Conservation (phyloP, 371 early-diverging fungal species). For the Rhizopus sp. region DNA sequence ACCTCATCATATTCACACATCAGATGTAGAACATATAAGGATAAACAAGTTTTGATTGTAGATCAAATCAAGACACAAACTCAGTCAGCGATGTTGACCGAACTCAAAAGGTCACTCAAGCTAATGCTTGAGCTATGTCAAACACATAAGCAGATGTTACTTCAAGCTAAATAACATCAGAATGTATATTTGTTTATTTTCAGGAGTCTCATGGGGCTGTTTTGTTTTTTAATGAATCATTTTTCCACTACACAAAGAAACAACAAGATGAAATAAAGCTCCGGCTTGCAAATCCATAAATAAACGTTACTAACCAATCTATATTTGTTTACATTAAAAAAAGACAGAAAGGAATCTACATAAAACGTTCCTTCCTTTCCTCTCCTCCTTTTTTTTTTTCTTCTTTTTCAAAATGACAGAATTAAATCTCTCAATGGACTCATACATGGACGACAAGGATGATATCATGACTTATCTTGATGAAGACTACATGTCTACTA, state of each 20-base stretch:
- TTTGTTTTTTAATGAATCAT: too few species aligned
- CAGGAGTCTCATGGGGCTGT: too few species aligned
- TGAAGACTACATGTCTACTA: slow-evolving; percentile 34
- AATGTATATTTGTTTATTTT: neutral
- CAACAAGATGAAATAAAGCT: too few species aligned
- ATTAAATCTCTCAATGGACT: slow-evolving; percentile 30
- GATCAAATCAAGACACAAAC: slow-evolving; percentile 42
- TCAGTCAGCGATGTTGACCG: slow-evolving; percentile 47
- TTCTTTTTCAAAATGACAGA: neutral
- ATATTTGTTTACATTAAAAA: too few species aligned
- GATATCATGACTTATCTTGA: slow-evolving; percentile 47
- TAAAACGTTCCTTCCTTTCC: neutral
- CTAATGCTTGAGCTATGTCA: slow-evolving; percentile 34
- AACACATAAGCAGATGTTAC: slow-evolving; percentile 36
- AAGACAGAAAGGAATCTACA: too few species aligned
- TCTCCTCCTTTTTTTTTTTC: slow-evolving; percentile 8
- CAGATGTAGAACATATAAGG: slow-evolving; percentile 39
- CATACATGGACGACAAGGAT: slow-evolving; percentile 6
- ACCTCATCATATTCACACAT: neutral
- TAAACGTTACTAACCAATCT: too few species aligned
- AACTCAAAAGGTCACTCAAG: slow-evolving; percentile 30
- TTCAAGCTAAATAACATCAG: slow-evolving; percentile 29
- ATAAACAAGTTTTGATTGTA: slow-evolving; percentile 36
- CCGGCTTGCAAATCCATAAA: too few species aligned
- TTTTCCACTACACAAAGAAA: too few species aligned